Evolutionary conservation across 805 yeast species (phyloP), one percentile per base, ranked within the genome.

Genomic region (Kregervanrija pseudodelftensis): DNA sequence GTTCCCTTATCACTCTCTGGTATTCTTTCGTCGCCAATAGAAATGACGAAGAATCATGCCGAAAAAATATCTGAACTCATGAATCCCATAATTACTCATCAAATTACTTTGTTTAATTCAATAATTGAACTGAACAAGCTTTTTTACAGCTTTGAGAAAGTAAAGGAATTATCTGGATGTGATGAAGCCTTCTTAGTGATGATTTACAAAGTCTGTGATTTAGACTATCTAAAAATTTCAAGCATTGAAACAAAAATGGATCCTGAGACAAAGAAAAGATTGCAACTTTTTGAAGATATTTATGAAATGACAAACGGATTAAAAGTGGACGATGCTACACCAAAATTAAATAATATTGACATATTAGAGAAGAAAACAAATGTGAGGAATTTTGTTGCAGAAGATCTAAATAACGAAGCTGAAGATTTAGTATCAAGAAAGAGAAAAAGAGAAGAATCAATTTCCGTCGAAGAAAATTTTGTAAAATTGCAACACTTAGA

Each of bases 151-250:
- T 22, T 22, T 22, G 28, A 22, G 8, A 22, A 22, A 22, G 7
- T 22, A 22, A 22, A 22, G 35, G 43, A 42, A 10, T 48, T 52
- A 37, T 44, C 55, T 14, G 50, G 49, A 31, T 51, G 56, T 33
- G 54, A 52, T 33, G 36, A 39, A 11, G 45, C 39, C 14, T 55
- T 55, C 41, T 28, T 55, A 16, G 42, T 35, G 28, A 49, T 45
- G 8, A 11, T 50, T 5, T 55, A 42, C 37, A 39, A 35, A 22
- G 28, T 22, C 28, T 22, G 28, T 22, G 8, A 22, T 5, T 22
- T 22, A 22, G 28, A 22, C 8, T 22, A 7, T 22, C 7, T 22
- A 5, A 7, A 22, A 22, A 22, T 22, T 22, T 22, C 28, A 22
- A 7, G 28, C 8, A 22, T 22, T 22, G 28, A 22, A 7, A 22